A percentile compares a stretch with the other conserved stretches of the same genome.
Evolutionary conservation across 1,284 basidiomycete genomes (phyloP).

Genomic region (Exobasidium cylindrosporum): DNA sequence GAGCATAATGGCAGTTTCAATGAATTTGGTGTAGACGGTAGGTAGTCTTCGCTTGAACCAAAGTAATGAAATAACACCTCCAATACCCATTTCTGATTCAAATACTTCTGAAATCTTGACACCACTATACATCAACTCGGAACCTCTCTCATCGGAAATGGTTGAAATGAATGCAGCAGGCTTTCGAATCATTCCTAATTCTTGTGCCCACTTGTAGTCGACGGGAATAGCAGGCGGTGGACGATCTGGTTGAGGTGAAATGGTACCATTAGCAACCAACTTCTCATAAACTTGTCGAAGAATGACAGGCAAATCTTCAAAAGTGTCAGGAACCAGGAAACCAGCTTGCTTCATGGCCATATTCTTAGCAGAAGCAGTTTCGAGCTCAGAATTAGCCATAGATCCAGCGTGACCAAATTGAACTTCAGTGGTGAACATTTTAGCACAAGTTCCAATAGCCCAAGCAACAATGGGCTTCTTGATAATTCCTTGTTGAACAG

Average conservation of each 20-base stretch:
- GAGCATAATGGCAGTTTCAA: slow-evolving; percentile 99
- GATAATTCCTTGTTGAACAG: slow-evolving; percentile 88
- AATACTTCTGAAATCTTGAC: slow-evolving; percentile 98
- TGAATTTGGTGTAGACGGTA: slow-evolving; percentile 61
- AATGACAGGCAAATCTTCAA: slow-evolving; percentile 86
- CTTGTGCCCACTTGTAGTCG: slow-evolving; percentile 99
- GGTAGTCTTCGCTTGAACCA: slow-evolving; percentile 89
- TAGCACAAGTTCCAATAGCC: slow-evolving; percentile 99
- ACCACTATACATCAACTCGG: slow-evolving; percentile 96
- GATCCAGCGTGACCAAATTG: slow-evolving; percentile 98
- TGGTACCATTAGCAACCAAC: slow-evolving; percentile 70
- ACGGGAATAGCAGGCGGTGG: slow-evolving; percentile 95
- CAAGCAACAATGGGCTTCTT: slow-evolving; percentile 98
- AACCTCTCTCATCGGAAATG: slow-evolving; percentile 98
- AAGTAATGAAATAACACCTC: slow-evolving; percentile 90
- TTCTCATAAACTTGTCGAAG: slow-evolving; percentile 80
- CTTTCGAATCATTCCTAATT: slow-evolving; percentile 96
- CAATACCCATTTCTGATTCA: slow-evolving; percentile 66
- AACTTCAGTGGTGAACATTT: slow-evolving; percentile 99
- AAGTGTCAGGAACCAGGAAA: slow-evolving; percentile 95
- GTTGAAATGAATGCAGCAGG: slow-evolving; percentile 99
- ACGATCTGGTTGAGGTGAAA: slow-evolving; percentile 73
- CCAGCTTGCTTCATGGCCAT: slow-evolving; percentile 88
- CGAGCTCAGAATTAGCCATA: slow-evolving; percentile 95
- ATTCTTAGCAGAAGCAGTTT: slow-evolving; percentile 99